Conservation (phyloP, 331 rosid genomes). For the Pyracantha coccinea region DNA sequence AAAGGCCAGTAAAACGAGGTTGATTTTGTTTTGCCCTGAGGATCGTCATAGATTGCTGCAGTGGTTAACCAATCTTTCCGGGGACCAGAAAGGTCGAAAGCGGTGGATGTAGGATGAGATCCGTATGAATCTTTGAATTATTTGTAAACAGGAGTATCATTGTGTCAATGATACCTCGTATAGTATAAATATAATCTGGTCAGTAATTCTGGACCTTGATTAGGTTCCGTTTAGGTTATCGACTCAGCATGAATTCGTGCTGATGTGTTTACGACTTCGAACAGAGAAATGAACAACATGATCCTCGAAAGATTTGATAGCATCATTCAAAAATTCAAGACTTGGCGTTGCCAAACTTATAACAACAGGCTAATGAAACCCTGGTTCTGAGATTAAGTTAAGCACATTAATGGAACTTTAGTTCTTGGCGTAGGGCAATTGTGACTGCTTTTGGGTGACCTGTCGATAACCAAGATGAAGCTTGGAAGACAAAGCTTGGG, state of each 20-base stretch:
- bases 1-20: conserved; percentile 93
- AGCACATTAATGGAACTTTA: too few relatives aligned
- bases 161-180: neutral
- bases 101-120: conserved; percentile 4
- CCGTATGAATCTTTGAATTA: conserved; percentile 12
- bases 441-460: too few relatives aligned
- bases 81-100: neutral
- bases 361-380: too few relatives aligned
- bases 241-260: neutral
- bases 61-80: neutral
- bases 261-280: too few relatives aligned
- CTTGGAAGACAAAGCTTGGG: too few relatives aligned
- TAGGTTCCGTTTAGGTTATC: neutral
- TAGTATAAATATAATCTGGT: neutral
- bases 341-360: too few relatives aligned
- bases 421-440: too few relatives aligned
- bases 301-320: too few relatives aligned
- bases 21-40: conserved; percentile 21
- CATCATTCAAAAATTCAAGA: too few relatives aligned
- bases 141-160: conserved; percentile 4
- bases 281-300: neutral
- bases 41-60: neutral
- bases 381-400: too few relatives aligned
- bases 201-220: neutral
- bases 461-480: too few relatives aligned